Evolutionary conservation across 192 early-diverging fungal species (phyloP), one percentile per base, ranked within the genome.

Genomic region (Rhizoclosmatium globosum): DNA sequence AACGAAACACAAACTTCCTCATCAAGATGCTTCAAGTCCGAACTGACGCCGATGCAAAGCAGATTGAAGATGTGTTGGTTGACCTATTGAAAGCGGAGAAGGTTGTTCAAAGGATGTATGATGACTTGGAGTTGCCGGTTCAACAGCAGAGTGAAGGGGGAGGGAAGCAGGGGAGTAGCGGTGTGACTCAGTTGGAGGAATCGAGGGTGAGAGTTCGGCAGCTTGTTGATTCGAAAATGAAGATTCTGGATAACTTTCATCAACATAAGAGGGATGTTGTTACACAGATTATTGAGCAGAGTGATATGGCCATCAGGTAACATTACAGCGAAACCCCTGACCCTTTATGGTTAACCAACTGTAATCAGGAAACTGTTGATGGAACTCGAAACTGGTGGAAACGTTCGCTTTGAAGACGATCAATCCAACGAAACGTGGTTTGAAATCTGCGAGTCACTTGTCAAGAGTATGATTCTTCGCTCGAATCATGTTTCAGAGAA

Each of bases 341-440:
- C 41, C 64, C 39, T 42, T 70, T 44, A 21, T 68, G 53, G 7
- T 56, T 7, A n/a, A n/a, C n/a, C n/a, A 44, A 15, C 2, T 47
- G 19, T 38, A 48, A 58, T 45, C 58, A 84, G 88, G 31, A 89
- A 87, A 72, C 81, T 89, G 2, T 74, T 88, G 39, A 68, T 91
- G n/a, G 90, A 91, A 76, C 81, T 91, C 11, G 89, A 89, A 76
- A 90, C 90, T 2, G 90, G 90, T 9, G 90, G 90, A 21, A 91
- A 91, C 68, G 86, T 91, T 21, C 84, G 90, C 3, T 87, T 91
- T 81, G 90, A 91, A 79, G 86, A 89, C 66, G 86, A 84, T 47
- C 81, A 90, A 42, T 19, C 75, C n/a, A 85, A 84, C 42, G 86
- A 87, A 48, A 56, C 72, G 1, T 87, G 86, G 85, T 82, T 89